Base-by-base conservation (phyloP, 2,329 filamentous ascomycete species). In the Bimuria novae-zelandiae region DNA sequence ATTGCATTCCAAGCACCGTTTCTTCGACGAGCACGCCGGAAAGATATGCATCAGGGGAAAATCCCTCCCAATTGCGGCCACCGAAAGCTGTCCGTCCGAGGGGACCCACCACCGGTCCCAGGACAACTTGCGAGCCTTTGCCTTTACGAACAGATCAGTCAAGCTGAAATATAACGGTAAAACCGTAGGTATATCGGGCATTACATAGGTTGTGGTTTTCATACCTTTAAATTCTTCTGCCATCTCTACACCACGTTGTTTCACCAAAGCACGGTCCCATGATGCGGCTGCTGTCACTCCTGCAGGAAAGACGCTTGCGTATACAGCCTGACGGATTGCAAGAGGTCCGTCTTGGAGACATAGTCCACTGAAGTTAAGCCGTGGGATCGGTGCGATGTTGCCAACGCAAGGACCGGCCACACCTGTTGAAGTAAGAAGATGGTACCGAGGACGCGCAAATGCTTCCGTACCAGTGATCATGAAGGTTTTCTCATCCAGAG, bases 21-120 rank as follows among this genome's bases (percentile, higher is more conserved):
- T 71, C 60, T 12, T 62, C 67, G 40, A 75, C 70, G 0, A 72
- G 61, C 14, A 75, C 67, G 10, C 76, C 79, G 27, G 73, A 72
- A 14, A 81, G 68, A 42, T 72, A 73, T 0, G 77, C 69, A 55
- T 81, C 79, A 0, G 67, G 67, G 2, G 68, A 65, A 33, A 71
- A 77, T 0, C 74, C 76, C 64, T 79, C 77, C 75, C 75, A 78
- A 50, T 75, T 77, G 17, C 76, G 65, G n/a, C 76, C 76, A 10
- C 68, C 71, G 23, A 57, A 65, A 2, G 75, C 67, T 11, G 64
- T 66, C 10, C 76, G 65, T 4, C 76, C 76, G 14, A 79, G 52
- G 6, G 76, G 75, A 1, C 75, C 76, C 32, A 73, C 64, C 3
- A 79, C 74, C 14, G 88, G 89, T 7, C 77, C 78, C 0, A 82